Evolutionary conservation across 164 flowering plant species (phyloP).

Genomic region (Aristolochia californica): DNA sequence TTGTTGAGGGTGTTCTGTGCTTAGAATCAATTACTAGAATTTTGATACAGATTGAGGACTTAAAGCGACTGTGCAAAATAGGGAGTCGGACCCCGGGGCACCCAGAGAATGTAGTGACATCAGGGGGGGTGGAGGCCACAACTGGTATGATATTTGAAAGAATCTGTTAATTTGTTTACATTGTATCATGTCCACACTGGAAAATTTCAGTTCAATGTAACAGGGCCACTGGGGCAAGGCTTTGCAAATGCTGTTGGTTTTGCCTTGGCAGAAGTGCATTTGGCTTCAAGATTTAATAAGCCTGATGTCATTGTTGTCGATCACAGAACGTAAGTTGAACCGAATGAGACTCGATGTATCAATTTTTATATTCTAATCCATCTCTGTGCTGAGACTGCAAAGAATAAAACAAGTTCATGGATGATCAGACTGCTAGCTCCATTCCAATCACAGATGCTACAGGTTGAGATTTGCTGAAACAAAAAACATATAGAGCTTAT

Average conservation of each 20-base stretch:
- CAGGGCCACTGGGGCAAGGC: slow-evolving; percentile 62
- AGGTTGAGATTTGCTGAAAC: too few species aligned
- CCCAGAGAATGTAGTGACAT: slow-evolving; percentile 96
- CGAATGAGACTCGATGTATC: too few species aligned
- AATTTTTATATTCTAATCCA: too few species aligned
- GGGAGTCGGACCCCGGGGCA: slow-evolving; percentile 96
- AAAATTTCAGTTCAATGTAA: neutral
- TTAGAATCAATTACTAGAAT: neutral
- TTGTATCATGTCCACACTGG: neutral
- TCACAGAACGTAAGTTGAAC: slow-evolving; percentile 30
- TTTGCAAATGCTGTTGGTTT: slow-evolving; percentile 59
- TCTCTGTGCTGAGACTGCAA: too few species aligned
- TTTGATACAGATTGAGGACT: slow-evolving; percentile 65
- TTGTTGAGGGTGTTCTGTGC: neutral
- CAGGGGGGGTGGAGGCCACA: slow-evolving; percentile 97
- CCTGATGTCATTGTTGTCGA: slow-evolving; percentile 39
- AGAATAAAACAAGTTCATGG: too few species aligned
- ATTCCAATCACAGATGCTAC: too few species aligned
- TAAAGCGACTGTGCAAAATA: slow-evolving; percentile 86
- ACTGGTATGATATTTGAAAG: slow-evolving; percentile 46
- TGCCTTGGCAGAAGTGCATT: slow-evolving; percentile 47
- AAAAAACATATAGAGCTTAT: too few species aligned
- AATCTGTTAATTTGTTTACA: neutral
- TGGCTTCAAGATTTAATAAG: slow-evolving; percentile 47
- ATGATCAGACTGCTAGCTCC: too few species aligned